These are phyloP conservation scores for Daldinia grandis DNA, from an alignment of 495 filamentous ascomycete genomes.

Conservation along the genomic window DNA sequence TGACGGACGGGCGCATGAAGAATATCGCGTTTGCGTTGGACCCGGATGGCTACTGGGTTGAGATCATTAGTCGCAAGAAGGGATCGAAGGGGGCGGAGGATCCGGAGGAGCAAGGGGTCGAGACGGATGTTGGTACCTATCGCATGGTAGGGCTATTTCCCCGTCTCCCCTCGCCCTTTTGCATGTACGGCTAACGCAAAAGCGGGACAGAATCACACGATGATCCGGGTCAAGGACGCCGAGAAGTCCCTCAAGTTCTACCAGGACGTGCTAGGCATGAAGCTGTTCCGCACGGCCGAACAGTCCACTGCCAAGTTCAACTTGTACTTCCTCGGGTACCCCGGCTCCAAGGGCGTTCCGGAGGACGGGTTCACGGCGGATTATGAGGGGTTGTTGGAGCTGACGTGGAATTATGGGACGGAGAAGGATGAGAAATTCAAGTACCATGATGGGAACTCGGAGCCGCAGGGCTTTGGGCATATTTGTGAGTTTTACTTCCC, in stretches of 20 bases:
- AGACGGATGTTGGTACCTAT: constrained; percentile 54
- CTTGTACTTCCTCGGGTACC: constrained; percentile 92
- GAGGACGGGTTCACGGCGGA: constrained; percentile 63
- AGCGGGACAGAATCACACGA: constrained; percentile 81
- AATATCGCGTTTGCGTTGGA: constrained; percentile 92
- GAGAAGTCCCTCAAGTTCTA: constrained; percentile 90
- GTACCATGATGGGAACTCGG: constrained; percentile 91
- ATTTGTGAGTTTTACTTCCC: constrained; percentile 68
- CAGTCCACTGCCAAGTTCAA: constrained; percentile 78
- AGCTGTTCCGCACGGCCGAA: constrained; percentile 75
- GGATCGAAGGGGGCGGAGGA: constrained; percentile 44
- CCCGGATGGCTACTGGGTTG: constrained; percentile 93
- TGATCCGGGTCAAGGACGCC: constrained; percentile 92
- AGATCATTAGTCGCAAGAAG: constrained; percentile 64
- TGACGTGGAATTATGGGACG: constrained; percentile 98
- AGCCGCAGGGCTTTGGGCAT: constrained; percentile 94
- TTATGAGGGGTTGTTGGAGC: constrained; percentile 83
- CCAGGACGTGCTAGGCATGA: constrained; percentile 89
- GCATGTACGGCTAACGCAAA: constrained; percentile 46
- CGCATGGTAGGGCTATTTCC: constrained; percentile 55
- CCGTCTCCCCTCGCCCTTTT: constrained; percentile 37
- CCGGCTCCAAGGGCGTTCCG: constrained; percentile 58
- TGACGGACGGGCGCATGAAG: constrained; percentile 86
- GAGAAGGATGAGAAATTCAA: constrained; percentile 84
- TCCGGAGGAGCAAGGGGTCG: constrained; percentile 47